These are phyloP conservation scores for Quercus robur DNA, from an alignment of 306 rosid species.

Conservation along the genomic window DNA sequence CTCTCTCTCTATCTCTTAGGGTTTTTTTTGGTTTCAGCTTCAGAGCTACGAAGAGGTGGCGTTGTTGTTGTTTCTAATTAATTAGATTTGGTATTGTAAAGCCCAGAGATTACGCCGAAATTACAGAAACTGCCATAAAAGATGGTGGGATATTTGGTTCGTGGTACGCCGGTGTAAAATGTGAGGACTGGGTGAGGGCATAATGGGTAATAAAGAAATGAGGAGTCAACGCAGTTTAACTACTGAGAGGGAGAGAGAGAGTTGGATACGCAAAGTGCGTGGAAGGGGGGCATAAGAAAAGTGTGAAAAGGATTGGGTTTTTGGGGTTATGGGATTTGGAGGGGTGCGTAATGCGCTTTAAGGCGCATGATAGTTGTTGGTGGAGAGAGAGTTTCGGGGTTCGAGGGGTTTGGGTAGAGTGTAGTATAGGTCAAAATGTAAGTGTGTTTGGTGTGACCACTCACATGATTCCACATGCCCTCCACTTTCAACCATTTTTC, in stretches of 20 bases:
- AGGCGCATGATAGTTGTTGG: slow-evolving; percentile 29
- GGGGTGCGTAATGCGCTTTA: slow-evolving; percentile 14
- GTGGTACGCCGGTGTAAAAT: not conserved
- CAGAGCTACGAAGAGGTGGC: no score
- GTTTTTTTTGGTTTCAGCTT: no score
- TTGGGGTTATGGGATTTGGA: not conserved
- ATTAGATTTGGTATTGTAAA: not conserved
- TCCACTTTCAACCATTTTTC: not conserved
- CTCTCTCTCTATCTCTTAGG: no score
- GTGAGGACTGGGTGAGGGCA: not conserved
- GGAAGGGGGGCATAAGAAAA: not conserved
- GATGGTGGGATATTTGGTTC: not conserved
- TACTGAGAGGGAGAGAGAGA: slow-evolving; percentile 29
- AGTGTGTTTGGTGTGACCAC: not conserved
- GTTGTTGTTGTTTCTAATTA: no score
- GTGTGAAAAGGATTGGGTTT: not conserved
- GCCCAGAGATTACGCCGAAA: not conserved
- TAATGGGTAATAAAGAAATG: not conserved
- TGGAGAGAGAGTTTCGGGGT: no score
- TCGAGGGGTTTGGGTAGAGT: slow-evolving; percentile 7
- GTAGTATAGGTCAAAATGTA: not conserved
- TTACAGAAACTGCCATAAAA: not conserved
- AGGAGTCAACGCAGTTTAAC: slow-evolving; percentile 72
- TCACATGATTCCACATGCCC: not conserved
- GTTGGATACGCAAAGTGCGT: slow-evolving; percentile 67